phyloP scores from a whole-genome alignment of 129 eudicot genomes.

The Lonicera japonica region DNA sequence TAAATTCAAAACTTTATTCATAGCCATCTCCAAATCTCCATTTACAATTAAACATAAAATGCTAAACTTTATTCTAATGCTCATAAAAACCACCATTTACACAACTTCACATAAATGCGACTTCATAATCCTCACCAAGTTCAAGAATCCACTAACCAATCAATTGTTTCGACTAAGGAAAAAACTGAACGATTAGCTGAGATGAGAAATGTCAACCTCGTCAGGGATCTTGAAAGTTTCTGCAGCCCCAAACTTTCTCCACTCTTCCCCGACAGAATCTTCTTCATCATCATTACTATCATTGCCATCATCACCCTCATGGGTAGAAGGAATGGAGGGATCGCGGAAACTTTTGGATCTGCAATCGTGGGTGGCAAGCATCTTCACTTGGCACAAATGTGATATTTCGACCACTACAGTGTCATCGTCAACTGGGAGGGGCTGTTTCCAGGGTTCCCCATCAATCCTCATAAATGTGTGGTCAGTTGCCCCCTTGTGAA shows the following conservation, averaged over 20 bases:
- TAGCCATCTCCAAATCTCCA: background rate
- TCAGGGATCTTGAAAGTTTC: slow-evolving; percentile 76
- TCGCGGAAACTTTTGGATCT: slow-evolving; percentile 43
- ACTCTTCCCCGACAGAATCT: slow-evolving; percentile 40
- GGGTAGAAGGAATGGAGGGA: slow-evolving; percentile 22
- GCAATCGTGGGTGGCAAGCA: slow-evolving; percentile 67
- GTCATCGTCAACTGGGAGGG: slow-evolving; percentile 78
- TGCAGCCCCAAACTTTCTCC: slow-evolving; percentile 90
- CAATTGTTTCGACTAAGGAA: background rate
- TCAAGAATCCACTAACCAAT: background rate
- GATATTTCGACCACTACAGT: slow-evolving; percentile 80
- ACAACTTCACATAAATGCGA: background rate
- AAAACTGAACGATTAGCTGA: slow-evolving; percentile 38
- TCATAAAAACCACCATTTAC: too few species aligned
- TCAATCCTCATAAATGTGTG: slow-evolving; percentile 90
- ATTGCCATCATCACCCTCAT: slow-evolving; percentile 35
- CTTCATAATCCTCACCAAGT: background rate
- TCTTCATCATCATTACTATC: slow-evolving; percentile 35
- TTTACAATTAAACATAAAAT: background rate
- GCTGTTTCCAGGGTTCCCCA: slow-evolving; percentile 98
- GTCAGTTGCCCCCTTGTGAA: slow-evolving; percentile 64
- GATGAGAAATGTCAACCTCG: slow-evolving; percentile 68
- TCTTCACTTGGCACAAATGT: slow-evolving; percentile 63
- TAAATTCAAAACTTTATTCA: too few species aligned
- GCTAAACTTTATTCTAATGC: background rate